Evolutionary conservation across 495 filamentous ascomycete species (phyloP).

Genomic region (Gamarada debralockiae): DNA sequence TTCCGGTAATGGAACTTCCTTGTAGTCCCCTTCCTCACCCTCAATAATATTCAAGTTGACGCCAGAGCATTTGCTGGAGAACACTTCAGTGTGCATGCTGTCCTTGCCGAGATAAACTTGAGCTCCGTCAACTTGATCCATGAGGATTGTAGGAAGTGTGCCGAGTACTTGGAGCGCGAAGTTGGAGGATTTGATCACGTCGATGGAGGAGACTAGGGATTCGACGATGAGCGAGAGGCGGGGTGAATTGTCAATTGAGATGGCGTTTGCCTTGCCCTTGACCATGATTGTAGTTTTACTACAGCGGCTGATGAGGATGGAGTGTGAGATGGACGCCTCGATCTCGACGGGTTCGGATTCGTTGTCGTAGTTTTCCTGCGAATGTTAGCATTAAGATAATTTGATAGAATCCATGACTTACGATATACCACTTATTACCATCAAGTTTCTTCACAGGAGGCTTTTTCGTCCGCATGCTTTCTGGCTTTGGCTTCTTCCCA

Average conservation of each 20-base stretch:
- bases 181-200: constrained; percentile 88
- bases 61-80: constrained; percentile 76
- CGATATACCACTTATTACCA: constrained; percentile 91
- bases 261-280: constrained; percentile 88
- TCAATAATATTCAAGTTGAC: constrained; percentile 81
- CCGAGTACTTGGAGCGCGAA: constrained; percentile 90
- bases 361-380: constrained; percentile 84
- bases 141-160: constrained; percentile 74
- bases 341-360: constrained; percentile 66
- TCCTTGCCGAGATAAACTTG: constrained; percentile 79
- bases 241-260: constrained; percentile 86
- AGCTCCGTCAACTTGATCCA: constrained; percentile 93
- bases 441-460: constrained; percentile 88
- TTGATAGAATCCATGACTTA: constrained; percentile 29
- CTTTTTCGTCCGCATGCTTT: constrained; percentile 90
- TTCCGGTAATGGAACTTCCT: constrained; percentile 80
- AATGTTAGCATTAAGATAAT: constrained; percentile 3
- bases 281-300: constrained; percentile 86
- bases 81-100: constrained; percentile 73
- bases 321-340: constrained; percentile 75
- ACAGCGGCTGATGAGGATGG: constrained; percentile 88
- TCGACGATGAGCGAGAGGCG: constrained; percentile 85
- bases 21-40: constrained; percentile 69
- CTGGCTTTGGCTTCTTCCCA: constrained; percentile 89
- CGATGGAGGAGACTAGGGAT: constrained; percentile 82